Conservation (phyloP, 2,329 filamentous ascomycete genomes). For the Ophiognomonia clavigignenti-juglandacearum region DNA sequence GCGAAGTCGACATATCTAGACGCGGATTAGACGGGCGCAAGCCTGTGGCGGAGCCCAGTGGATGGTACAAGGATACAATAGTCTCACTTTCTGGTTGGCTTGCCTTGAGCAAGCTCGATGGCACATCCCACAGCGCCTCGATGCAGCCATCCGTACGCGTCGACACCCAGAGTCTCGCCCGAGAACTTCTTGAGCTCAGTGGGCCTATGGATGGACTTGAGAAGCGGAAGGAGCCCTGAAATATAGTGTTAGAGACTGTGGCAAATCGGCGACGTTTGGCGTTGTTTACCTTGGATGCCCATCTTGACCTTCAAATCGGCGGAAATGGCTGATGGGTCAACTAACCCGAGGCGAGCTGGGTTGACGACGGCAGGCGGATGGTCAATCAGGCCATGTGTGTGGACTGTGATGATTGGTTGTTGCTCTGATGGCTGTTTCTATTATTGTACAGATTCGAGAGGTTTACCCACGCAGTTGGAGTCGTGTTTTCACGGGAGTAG, state of each 20-base stretch:
- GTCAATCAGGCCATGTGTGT: conserved; percentile 4
- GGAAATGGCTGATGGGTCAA: no score
- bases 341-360: no score
- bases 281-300: conserved; percentile 27
- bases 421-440: no score
- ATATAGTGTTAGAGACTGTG: not conserved
- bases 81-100: conserved; percentile 77
- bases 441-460: no score
- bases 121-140: conserved; percentile 87
- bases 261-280: no score
- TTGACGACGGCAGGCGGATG: not conserved
- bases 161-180: conserved; percentile 87
- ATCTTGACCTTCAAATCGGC: conserved; percentile 3
- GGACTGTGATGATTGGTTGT: no score
- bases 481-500: no score
- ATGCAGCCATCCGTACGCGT: conserved; percentile 98
- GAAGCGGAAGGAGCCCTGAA: conserved; percentile 76
- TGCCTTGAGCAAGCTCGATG: conserved; percentile 81
- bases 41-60: not conserved
- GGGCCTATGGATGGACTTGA: conserved; percentile 94
- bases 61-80: not conserved
- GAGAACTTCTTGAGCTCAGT: conserved; percentile 80
- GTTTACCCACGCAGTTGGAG: no score
- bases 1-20: conserved; percentile 81
- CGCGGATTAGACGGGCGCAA: not conserved